Evolutionary conservation across 2,329 filamentous ascomycete species (phyloP), one percentile per base, ranked within the genome.

Genomic region (Scedosporium minutisporum): DNA sequence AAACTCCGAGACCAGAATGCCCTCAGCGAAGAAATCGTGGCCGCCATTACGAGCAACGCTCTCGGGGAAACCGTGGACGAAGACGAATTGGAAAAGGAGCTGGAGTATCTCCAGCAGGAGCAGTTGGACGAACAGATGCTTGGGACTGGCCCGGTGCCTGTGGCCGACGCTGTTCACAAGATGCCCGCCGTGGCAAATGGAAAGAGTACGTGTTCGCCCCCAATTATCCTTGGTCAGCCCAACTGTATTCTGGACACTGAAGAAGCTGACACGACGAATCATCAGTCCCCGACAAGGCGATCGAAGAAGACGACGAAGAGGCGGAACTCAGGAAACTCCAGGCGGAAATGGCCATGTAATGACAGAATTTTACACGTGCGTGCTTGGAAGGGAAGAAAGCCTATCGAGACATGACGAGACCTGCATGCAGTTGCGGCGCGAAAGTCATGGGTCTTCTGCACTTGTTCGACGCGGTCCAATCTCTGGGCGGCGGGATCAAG

Each of bases 261-360:
- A 12, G 53, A 57, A 42, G 21, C 60, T 62, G 25, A 62, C 53
- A n/a, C 5, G 4, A 21, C n/a, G 18, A 23, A 23, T 38, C 14
- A 33, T 64, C 64, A 83, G 79, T 80, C 74, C 80, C 81, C 78
- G 75, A 78, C 67, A 81, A 84, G 68, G 76, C 78, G 65, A 73
- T 72, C 68, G 87, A 89, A 72, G 91, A 96, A 74, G 93, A 97
- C 74, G 93, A 97, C 82, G 95, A 97, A 73, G 93, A 97, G 75
- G 93, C 88, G 70, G 93, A 97, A 78, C 80, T 97, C 71, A 86
- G 89, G 76, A 97, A 95, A 78, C 77, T 99, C 68, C 92, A 96
- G 74, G 93, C 91, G 42, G 93, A 97, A 77, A 97, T 97, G 93
- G 93, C 93, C 67, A 96, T 97, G 88, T 96, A 71, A 81, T 57